Evolutionary conservation across 2,329 filamentous ascomycete species (phyloP).

Genomic region (Diplodia seriata): DNA sequence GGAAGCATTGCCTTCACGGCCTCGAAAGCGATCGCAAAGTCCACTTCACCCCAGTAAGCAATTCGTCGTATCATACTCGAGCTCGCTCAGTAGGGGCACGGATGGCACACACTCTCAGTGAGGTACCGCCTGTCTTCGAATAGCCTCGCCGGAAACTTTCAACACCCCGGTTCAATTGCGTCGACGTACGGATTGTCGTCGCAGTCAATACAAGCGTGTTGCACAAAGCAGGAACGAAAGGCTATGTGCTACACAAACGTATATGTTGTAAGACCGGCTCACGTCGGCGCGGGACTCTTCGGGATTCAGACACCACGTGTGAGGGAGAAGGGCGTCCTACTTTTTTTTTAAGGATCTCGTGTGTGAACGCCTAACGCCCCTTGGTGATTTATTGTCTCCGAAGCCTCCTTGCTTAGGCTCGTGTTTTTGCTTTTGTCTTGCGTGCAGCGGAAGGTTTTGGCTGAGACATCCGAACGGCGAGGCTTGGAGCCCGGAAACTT

Average conservation of each 20-base stretch:
- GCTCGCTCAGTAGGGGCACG: not conserved
- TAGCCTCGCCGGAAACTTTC: not conserved
- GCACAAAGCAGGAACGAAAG: not conserved
- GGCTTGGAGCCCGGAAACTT: not conserved
- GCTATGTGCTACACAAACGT: not conserved
- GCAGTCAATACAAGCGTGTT: not conserved
- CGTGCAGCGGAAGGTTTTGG: not conserved
- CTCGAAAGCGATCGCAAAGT: not conserved
- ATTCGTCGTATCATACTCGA: not conserved
- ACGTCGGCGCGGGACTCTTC: not conserved
- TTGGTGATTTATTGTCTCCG: not conserved
- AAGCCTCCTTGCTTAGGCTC: not conserved
- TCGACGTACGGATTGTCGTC: not conserved
- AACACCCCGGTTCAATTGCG: not conserved
- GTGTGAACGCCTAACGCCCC: not conserved
- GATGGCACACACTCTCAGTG: not conserved
- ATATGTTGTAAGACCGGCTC: not conserved
- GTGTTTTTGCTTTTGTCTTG: not conserved
- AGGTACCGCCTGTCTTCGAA: not conserved
- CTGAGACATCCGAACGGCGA: not conserved
- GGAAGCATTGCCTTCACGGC: not conserved
- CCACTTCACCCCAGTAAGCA: not conserved
- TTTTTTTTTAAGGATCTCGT: not conserved
- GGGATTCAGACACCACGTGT: slow-evolving; percentile 10
- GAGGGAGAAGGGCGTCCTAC: not conserved